These are phyloP conservation scores for Draba incana DNA, from an alignment of 345 rosid genomes.

Conservation along the genomic window DNA sequence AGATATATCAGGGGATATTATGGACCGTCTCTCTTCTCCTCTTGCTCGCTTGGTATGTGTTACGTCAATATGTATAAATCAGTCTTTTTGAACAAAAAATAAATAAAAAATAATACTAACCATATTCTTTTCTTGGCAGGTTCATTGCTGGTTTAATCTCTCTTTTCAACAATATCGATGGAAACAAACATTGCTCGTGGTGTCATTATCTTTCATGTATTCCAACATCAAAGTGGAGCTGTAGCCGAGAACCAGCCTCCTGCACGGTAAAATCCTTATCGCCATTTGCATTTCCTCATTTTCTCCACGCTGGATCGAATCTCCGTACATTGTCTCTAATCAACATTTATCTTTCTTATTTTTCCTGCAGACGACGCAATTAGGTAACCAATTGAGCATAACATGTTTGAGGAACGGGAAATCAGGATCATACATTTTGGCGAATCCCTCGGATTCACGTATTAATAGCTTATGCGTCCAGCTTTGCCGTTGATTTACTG, in stretches of 20 bases:
- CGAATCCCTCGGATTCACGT: slow-evolving; percentile 48
- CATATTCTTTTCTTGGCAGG: slow-evolving; percentile 44
- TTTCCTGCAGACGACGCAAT: slow-evolving; percentile 56
- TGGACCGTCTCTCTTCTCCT: slow-evolving; percentile 78
- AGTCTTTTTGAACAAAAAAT: not conserved
- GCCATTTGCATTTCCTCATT: not conserved
- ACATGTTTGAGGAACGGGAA: slow-evolving; percentile 75
- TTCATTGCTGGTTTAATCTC: slow-evolving; percentile 58
- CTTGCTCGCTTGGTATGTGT: slow-evolving; percentile 71
- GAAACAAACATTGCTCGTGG: slow-evolving; percentile 94
- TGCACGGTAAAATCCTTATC: slow-evolving; percentile 60
- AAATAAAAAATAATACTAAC: not conserved
- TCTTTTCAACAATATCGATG: slow-evolving; percentile 82
- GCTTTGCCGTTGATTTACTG: slow-evolving; percentile 56
- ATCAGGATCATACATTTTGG: slow-evolving; percentile 49
- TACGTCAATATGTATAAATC: not conserved
- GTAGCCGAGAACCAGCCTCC: slow-evolving; percentile 61
- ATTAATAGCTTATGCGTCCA: slow-evolving; percentile 58
- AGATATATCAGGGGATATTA: slow-evolving; percentile 65
- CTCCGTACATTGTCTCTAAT: not conserved
- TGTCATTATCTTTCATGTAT: slow-evolving; percentile 93
- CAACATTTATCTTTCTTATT: slow-evolving; percentile 1
- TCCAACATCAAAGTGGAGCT: slow-evolving; percentile 89
- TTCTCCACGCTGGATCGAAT: not conserved
- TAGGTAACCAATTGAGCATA: slow-evolving; percentile 68